Evolutionary conservation across 768 basidiomycete species (phyloP).

Genomic region (Tricholoma saponaceum): DNA sequence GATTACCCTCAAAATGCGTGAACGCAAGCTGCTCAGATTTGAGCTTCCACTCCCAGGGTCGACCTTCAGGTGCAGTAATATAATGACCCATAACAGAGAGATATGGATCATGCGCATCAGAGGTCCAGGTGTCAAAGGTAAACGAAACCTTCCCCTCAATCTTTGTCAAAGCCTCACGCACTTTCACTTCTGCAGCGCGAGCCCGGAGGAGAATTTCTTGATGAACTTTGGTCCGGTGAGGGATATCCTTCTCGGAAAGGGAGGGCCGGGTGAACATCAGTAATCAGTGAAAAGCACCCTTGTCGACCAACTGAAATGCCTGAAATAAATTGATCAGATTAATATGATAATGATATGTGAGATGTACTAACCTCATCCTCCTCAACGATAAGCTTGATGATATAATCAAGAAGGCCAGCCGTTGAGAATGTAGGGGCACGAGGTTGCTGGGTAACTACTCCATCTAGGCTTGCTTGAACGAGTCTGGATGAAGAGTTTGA

Average conservation of each 20-base stretch:
- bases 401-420: not conserved
- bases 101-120: conserved; percentile 12
- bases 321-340: not conserved
- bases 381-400: not conserved
- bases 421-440: not conserved
- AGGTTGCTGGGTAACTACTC: not conserved
- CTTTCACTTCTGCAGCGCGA: not conserved
- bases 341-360: not conserved
- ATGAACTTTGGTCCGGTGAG: not conserved
- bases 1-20: conserved; percentile 10
- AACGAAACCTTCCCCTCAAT: conserved; percentile 1
- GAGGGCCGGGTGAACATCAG: not conserved
- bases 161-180: not conserved
- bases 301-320: not conserved
- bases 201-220: not conserved
- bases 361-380: not conserved
- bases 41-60: conserved; percentile 13
- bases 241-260: not conserved
- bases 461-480: not conserved
- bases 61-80: conserved; percentile 6
- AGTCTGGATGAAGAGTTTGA: not conserved
- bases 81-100: conserved; percentile 17
- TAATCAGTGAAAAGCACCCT: not conserved
- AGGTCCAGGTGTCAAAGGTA: conserved; percentile 20
- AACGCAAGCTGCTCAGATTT: conserved; percentile 9